Conservation (phyloP, 192 early-diverging fungal genomes). For the Phlyctochytrium bullatum region DNA sequence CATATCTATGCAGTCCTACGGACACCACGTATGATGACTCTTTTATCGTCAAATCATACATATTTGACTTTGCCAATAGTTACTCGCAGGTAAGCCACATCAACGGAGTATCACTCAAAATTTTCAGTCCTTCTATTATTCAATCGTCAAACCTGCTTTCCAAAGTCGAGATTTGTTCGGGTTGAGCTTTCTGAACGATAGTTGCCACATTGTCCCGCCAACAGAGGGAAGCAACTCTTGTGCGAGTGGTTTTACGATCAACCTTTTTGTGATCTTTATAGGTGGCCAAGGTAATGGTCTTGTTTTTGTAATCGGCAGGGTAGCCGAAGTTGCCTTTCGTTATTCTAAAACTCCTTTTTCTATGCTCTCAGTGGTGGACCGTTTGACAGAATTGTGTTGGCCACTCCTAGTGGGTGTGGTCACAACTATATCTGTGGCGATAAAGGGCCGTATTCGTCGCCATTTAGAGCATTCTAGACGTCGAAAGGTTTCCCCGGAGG, state of each 20-base stretch:
- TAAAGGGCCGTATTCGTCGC: no score
- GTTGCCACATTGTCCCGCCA: conserved; percentile 8
- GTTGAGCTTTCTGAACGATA: conserved; percentile 10
- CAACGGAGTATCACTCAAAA: no score
- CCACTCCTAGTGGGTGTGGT: no score
- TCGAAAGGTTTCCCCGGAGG: no score
- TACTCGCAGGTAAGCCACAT: conserved; percentile 56
- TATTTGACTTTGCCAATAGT: conserved; percentile 62
- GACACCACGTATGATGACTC: conserved; percentile 39
- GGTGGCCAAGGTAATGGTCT: conserved; percentile 26
- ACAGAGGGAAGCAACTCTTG: neutral
- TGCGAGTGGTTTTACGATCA: conserved; percentile 24
- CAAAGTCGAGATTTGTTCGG: conserved; percentile 17
- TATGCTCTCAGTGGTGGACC: no score
- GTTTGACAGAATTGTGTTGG: no score
- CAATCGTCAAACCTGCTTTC: conserved; percentile 24
- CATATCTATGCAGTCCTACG: conserved; percentile 7
- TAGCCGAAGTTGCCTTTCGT: no score
- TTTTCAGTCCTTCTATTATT: conserved; percentile 27
- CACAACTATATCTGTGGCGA: no score
- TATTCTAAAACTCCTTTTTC: no score
- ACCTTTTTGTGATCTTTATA: conserved; percentile 26
- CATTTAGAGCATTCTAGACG: no score
- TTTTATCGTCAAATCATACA: conserved; percentile 53
- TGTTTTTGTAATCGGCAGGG: no score